These are phyloP conservation scores for Metarhizium rileyi DNA, from an alignment of 2,329 filamentous ascomycete species.

Conservation along the genomic window DNA sequence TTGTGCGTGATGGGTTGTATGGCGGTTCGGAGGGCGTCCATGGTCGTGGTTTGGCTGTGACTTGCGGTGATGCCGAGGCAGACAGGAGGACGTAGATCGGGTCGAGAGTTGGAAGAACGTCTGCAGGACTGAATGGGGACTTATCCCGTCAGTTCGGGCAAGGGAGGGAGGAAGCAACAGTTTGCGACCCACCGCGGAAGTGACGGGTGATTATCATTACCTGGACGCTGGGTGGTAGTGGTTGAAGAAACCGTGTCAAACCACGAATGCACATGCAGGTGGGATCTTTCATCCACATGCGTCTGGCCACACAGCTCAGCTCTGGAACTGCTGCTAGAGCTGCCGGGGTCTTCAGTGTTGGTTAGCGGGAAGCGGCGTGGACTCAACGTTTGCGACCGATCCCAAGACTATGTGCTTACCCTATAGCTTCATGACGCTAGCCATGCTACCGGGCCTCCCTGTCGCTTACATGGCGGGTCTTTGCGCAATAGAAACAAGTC, in stretches of 20 bases:
- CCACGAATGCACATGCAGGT: not conserved
- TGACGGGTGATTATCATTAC: not conserved
- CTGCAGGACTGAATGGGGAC: not conserved
- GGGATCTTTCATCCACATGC: too few relatives aligned
- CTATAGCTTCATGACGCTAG: too few relatives aligned
- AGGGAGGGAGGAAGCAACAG: not conserved
- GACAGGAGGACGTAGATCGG: conserved; percentile 1
- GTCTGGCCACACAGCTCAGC: too few relatives aligned
- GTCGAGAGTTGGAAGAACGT: not conserved
- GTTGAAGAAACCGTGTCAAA: not conserved
- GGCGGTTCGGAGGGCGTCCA: conserved; percentile 52
- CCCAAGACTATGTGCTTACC: too few relatives aligned
- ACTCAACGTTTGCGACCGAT: too few relatives aligned
- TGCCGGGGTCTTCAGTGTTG: too few relatives aligned
- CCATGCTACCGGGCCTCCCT: too few relatives aligned
- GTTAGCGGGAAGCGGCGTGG: too few relatives aligned
- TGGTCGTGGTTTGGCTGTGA: conserved; percentile 18
- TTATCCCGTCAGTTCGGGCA: not conserved
- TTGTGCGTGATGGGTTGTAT: conserved; percentile 62
- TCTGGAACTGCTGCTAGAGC: too few relatives aligned
- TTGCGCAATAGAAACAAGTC: too few relatives aligned
- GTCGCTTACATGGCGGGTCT: too few relatives aligned
- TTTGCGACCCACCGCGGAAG: too few relatives aligned
- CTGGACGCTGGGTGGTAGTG: not conserved
- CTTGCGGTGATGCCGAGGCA: not conserved